Conservation (phyloP, 2,329 filamentous ascomycete species). For the Grosmannia clavigera region DNA sequence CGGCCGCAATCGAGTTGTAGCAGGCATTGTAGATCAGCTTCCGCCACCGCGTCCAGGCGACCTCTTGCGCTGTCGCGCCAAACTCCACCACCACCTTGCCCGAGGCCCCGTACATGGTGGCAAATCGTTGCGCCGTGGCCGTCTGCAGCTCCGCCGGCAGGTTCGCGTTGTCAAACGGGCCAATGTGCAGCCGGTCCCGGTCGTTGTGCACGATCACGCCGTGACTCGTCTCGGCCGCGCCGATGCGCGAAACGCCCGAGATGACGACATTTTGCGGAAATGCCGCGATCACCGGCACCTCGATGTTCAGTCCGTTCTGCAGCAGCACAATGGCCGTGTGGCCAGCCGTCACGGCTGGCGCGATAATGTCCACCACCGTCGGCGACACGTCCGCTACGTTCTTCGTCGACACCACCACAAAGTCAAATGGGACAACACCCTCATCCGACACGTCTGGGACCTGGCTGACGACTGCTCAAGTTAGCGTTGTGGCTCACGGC, state of each 20-base stretch:
- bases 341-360: constrained; percentile 7
- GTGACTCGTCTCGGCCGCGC: constrained; percentile 1
- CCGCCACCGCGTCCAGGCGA: constrained; percentile 6
- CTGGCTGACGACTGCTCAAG: neutral
- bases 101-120: constrained; percentile 51
- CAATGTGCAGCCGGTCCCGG: neutral
- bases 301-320: constrained; percentile 12
- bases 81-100: constrained; percentile 66
- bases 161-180: neutral
- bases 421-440: constrained; percentile 5
- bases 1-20: constrained; percentile 7
- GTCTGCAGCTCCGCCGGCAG: neutral
- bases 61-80: constrained; percentile 16
- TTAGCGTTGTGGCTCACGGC: neutral
- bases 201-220: constrained; percentile 3
- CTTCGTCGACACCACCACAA: constrained; percentile 9
- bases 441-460: constrained; percentile 2
- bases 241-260: constrained; percentile 5
- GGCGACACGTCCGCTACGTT: constrained; percentile 8
- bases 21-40: constrained; percentile 9
- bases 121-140: neutral
- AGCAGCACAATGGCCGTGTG: constrained; percentile 8
- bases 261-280: constrained; percentile 8
- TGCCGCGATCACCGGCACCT: constrained; percentile 4
- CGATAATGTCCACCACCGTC: constrained; percentile 7